Conservation (phyloP, 345 rosid genomes). For the Turritis glabra region DNA sequence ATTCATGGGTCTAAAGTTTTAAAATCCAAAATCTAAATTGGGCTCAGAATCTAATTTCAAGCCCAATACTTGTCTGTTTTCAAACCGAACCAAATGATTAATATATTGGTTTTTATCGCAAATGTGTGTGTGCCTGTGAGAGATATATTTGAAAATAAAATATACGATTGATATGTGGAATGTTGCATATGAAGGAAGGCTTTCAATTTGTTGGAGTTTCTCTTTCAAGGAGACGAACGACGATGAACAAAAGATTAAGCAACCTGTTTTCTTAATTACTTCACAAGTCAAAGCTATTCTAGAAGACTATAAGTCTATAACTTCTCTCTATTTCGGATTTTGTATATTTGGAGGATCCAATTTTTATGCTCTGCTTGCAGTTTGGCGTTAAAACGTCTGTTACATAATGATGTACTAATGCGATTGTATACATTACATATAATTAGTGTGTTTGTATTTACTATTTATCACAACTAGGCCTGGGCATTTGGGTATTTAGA, state of each 20-base stretch:
- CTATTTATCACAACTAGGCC: neutral
- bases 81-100: slow-evolving; percentile 8
- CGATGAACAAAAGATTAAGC: slow-evolving; percentile 32
- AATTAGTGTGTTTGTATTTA: too few relatives aligned
- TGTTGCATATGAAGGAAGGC: slow-evolving; percentile 1
- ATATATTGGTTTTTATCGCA: neutral
- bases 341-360: neutral
- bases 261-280: slow-evolving; percentile 33
- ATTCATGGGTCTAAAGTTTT: neutral
- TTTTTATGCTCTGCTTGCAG: neutral
- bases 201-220: slow-evolving; percentile 28
- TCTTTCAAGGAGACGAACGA: slow-evolving; percentile 23
- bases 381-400: neutral
- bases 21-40: neutral
- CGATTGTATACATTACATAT: neutral
- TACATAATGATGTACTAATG: neutral
- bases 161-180: neutral
- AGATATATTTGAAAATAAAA: slow-evolving; percentile 2
- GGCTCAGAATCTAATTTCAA: neutral
- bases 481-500: too few relatives aligned
- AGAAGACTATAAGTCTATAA: slow-evolving; percentile 30
- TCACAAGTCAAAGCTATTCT: slow-evolving; percentile 24
- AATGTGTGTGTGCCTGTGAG: too few relatives aligned
- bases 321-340: neutral
- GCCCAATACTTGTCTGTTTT: slow-evolving; percentile 3